Percentiles rank a stretch among this genome's conserved stretches.
These are phyloP conservation scores for Hawksworthiomyces lignivorus DNA, from an alignment of 2,329 filamentous ascomycete species.

Conservation along the genomic window DNA sequence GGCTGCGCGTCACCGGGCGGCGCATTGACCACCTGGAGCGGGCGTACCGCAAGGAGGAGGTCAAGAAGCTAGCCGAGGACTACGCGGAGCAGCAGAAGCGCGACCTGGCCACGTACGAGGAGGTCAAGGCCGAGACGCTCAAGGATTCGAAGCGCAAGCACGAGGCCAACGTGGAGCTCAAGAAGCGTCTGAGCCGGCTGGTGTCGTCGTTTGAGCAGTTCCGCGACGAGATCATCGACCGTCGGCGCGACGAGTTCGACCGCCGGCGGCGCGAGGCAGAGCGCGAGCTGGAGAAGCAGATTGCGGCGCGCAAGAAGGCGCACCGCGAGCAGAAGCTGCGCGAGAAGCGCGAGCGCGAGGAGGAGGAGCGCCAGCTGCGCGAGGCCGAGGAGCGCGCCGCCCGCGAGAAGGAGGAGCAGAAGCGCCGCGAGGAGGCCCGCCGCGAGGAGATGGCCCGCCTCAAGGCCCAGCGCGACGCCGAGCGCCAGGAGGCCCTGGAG, in stretches of 20 bases:
- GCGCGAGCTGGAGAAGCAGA: slow-evolving; percentile 87
- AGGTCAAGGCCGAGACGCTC: slow-evolving; percentile 68
- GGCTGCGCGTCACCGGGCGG: slow-evolving; percentile 85
- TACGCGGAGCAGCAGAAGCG: slow-evolving; percentile 74
- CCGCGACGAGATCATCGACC: slow-evolving; percentile 72
- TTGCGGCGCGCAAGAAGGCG: slow-evolving; percentile 80
- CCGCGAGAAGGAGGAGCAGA: slow-evolving; percentile 80
- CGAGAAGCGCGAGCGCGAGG: slow-evolving; percentile 78
- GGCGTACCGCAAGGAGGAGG: slow-evolving; percentile 91
- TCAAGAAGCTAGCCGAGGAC: slow-evolving; percentile 82
- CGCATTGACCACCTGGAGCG: slow-evolving; percentile 95
- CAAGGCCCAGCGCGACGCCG: slow-evolving; percentile 58
- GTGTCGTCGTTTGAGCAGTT: slow-evolving; percentile 81
- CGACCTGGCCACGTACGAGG: slow-evolving; percentile 75
- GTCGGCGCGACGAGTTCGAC: slow-evolving; percentile 92
- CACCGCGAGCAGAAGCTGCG: slow-evolving; percentile 73
- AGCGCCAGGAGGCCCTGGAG: slow-evolving; percentile 60
- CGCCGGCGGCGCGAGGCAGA: slow-evolving; percentile 86
- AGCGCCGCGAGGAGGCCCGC: slow-evolving; percentile 70
- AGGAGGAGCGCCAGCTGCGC: slow-evolving; percentile 65
- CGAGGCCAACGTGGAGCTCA: slow-evolving; percentile 84
- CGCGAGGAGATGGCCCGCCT: slow-evolving; percentile 59
- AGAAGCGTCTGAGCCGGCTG: slow-evolving; percentile 81
- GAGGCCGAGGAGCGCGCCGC: slow-evolving; percentile 81
- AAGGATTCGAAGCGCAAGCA: slow-evolving; percentile 80